Conservation (phyloP, 129 eudicot genomes). For the Ambrosia artemisiifolia region DNA sequence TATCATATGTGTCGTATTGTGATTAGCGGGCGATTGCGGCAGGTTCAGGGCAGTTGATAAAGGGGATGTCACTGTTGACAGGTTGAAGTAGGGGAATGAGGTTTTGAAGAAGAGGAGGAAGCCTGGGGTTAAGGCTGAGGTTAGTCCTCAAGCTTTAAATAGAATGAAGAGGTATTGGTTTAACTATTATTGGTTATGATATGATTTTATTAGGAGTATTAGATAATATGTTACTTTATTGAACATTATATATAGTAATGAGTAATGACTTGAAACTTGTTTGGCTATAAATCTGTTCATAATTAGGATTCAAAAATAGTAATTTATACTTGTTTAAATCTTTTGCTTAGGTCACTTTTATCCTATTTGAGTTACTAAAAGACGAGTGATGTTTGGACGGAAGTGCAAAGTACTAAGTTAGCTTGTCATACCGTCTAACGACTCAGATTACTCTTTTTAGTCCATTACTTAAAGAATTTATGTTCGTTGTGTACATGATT, state of each 20-base stretch:
- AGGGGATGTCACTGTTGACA: constrained; percentile 87
- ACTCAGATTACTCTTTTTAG: not conserved
- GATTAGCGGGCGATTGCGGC: constrained; percentile 70
- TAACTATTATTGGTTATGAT: not conserved
- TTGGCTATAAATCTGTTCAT: not conserved
- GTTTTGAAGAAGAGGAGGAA: constrained; percentile 55
- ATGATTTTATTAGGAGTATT: not conserved
- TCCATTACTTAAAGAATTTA: not conserved
- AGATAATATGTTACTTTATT: not conserved
- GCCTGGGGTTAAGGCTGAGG: constrained; percentile 35
- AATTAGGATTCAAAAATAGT: not conserved
- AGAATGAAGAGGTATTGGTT: constrained; percentile 60
- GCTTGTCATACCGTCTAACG: no score
- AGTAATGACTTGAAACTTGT: not conserved
- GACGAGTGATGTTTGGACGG: not conserved
- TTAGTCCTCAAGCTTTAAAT: constrained; percentile 59
- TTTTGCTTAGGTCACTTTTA: not conserved
- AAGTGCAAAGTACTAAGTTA: not conserved
- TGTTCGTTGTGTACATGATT: not conserved
- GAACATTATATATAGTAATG: no score
- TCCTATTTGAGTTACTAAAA: not conserved
- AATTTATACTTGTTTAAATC: not conserved
- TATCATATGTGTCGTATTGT: no score
- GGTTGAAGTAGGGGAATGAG: constrained; percentile 85
- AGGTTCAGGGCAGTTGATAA: constrained; percentile 76